Evolutionary conservation across 2,329 filamentous ascomycete genomes (phyloP).

Genomic region (Aspergillaceae sp.): DNA sequence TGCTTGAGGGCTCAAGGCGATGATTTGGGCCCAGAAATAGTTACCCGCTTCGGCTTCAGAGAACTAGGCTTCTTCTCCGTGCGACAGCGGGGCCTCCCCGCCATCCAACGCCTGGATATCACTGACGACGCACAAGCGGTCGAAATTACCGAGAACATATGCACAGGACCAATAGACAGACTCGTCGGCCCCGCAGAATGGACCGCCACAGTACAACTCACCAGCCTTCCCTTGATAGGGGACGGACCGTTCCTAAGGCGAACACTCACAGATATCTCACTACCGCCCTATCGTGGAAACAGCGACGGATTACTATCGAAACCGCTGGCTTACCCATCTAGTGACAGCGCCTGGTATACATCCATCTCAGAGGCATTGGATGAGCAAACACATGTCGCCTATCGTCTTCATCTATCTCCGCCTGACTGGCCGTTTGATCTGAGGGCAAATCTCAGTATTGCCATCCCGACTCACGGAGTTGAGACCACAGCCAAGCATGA

Average conservation of each 20-base stretch:
- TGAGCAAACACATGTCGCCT: constrained; percentile 21
- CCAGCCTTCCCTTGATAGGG: constrained; percentile 46
- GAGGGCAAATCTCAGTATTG: constrained; percentile 21
- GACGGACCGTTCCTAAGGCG: constrained; percentile 43
- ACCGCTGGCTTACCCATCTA: constrained; percentile 14
- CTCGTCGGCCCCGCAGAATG: constrained; percentile 34
- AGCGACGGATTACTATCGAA: constrained; percentile 25
- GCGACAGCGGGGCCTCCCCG: constrained; percentile 45
- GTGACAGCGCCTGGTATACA: constrained; percentile 25
- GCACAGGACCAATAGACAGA: constrained; percentile 42
- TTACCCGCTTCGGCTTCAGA: constrained; percentile 43
- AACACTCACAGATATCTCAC: constrained; percentile 35
- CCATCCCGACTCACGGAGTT: constrained; percentile 14
- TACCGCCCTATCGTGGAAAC: constrained; percentile 41
- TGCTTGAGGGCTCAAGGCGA: constrained; percentile 24
- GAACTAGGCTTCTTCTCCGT: constrained; percentile 48
- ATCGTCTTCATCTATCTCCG: constrained; percentile 28
- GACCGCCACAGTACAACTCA: constrained; percentile 41
- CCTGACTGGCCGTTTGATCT: constrained; percentile 18
- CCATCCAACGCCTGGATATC: constrained; percentile 44
- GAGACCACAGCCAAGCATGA: constrained; percentile 14
- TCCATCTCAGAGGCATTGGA: constrained; percentile 31
- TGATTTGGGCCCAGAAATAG: constrained; percentile 34
- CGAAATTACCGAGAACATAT: constrained; percentile 51
- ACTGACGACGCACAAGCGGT: constrained; percentile 41